phyloP scores from a whole-genome alignment of 208 protist genomes.

The Trichomonas tenax region DNA sequence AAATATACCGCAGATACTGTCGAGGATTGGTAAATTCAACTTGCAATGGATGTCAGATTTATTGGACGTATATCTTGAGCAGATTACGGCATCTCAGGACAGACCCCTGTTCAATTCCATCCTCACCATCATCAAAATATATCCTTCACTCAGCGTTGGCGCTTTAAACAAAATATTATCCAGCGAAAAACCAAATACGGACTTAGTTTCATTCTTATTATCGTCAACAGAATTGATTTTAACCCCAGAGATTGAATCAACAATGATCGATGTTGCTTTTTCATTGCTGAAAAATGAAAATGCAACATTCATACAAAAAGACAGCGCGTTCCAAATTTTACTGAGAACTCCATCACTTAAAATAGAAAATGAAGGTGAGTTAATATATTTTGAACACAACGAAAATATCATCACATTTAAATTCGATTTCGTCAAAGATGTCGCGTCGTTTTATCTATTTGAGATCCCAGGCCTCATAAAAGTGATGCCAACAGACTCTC shows the following conservation, averaged over 20 bases:
- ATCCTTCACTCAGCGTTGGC: neutral
- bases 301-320: neutral
- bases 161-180: neutral
- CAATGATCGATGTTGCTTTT: neutral
- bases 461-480: neutral
- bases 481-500: neutral
- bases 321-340: neutral
- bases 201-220: neutral
- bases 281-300: neutral
- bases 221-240: neutral
- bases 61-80: neutral
- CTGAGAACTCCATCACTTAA: neutral
- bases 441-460: neutral
- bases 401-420: neutral
- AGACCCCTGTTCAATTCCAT: neutral
- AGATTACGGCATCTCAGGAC: neutral
- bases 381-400: neutral
- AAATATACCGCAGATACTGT: neutral
- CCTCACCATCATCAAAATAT: neutral
- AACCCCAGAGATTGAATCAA: neutral
- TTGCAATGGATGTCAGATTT: neutral
- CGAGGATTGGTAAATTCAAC: neutral
- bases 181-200: neutral
- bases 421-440: neutral
- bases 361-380: neutral